Conservation (phyloP, 257 asterid species). For the Oldenlandia corymbosa region DNA sequence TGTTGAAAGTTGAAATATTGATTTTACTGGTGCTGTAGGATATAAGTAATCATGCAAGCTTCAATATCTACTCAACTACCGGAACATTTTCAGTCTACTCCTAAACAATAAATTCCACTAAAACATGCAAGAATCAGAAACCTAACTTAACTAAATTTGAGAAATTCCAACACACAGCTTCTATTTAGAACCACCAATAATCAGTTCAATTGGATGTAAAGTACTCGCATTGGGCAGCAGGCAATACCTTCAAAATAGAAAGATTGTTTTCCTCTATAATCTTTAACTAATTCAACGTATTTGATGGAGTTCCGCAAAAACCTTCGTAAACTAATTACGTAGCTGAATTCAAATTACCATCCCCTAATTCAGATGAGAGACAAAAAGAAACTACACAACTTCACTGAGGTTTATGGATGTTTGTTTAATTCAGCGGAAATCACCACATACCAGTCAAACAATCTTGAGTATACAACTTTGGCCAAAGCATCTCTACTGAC, state of each 20-base stretch:
- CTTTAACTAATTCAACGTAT: neutral
- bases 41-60: no score
- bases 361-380: neutral
- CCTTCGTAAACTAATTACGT: neutral
- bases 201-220: neutral
- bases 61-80: neutral
- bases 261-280: neutral
- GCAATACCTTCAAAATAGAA: neutral
- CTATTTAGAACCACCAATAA: neutral
- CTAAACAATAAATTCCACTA: neutral
- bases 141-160: neutral
- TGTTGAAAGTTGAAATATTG: no score
- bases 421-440: neutral
- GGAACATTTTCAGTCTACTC: neutral
- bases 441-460: conserved; percentile 83
- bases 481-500: conserved; percentile 96
- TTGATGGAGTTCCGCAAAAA: neutral
- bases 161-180: conserved; percentile 4
- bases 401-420: neutral
- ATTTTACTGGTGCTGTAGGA: no score
- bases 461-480: conserved; percentile 80
- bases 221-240: neutral
- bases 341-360: neutral
- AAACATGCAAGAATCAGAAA: neutral
- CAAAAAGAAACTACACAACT: neutral